Base-by-base conservation (phyloP, 2,329 filamentous ascomycete species). In the Byssoonygena ceratinophila region DNA sequence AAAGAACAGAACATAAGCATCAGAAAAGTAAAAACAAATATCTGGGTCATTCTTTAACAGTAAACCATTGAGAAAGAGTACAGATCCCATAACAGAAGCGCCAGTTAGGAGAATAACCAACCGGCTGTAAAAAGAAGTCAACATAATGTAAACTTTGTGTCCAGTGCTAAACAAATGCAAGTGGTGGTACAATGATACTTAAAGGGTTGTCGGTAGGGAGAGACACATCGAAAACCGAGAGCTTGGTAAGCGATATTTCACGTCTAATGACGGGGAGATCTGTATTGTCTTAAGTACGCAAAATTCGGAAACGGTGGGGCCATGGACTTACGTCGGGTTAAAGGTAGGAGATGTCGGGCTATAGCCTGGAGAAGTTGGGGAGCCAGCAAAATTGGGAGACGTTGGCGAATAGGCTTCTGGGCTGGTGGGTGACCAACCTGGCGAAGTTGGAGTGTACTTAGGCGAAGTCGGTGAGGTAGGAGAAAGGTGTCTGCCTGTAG, bases 371-470 rank as follows among this genome's bases (percentile, higher is more conserved):
- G 68, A 71, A 55, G 69, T 72, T 59, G 69, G 68, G 25, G 69
- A 71, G 53, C 69, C 69, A 63, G 70, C 67, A 59, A 74, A 74
- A 55, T 72, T 71, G 31, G 72, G 71, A 56, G 71, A 74, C 34
- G 69, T 74, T 23, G 76, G 76, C 54, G 75, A 78, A 57, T 74
- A 74, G 16, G 67, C 66, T 60, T 72, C 66, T 55, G 73, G 73
- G 53, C 70, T 72, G 40, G 72, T 73, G 18, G 71, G 68, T 53
- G 68, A 70, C 66, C 71, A 74, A 43, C 73, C 72, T 59, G 76
- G 75, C 54, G 76, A 80, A 34, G 75, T 77, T 20, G 76, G 75
- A 31, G 76, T 79, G 61, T 78, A 80, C 64, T 75, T 73, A 18
- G 74, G 74, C 50, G 72, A 75, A 0, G 73, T 76, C 7, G 74